phyloP scores from a whole-genome alignment of 139 green algal genomes.

The Chlamydomonas sp. region DNA sequence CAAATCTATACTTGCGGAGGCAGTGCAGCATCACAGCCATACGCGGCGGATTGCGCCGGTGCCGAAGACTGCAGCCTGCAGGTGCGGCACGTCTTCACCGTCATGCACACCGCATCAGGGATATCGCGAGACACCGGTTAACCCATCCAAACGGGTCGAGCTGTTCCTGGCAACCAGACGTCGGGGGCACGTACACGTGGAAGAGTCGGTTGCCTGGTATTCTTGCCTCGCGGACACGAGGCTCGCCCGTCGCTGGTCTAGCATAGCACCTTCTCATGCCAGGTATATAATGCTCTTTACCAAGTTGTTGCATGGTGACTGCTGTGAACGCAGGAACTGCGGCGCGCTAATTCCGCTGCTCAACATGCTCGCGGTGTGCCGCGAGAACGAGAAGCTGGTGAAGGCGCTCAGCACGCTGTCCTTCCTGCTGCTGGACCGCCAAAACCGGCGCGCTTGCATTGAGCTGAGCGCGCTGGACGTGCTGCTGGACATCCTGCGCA shows the following conservation, averaged over 20 bases:
- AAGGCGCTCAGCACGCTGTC: conserved; percentile 21
- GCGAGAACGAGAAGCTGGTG: neutral
- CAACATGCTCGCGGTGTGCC: conserved; percentile 28
- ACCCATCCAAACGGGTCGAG: no score
- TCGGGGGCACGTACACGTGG: no score
- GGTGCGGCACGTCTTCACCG: neutral
- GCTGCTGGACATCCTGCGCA: conserved; percentile 30
- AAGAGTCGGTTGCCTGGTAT: no score
- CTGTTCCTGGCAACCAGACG: no score
- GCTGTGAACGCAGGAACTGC: conserved; percentile 33
- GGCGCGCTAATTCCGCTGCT: conserved; percentile 36
- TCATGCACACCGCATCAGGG: neutral
- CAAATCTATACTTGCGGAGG: conserved; percentile 16
- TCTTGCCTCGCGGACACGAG: no score
- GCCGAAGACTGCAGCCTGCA: conserved; percentile 16
- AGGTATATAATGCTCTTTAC: neutral
- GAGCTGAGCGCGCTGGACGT: conserved; percentile 34
- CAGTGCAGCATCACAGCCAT: neutral
- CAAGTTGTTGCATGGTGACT: neutral
- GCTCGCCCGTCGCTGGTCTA: neutral
- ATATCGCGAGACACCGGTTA: neutral
- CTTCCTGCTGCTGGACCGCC: conserved; percentile 45
- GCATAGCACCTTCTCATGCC: neutral
- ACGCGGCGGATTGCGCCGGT: neutral
- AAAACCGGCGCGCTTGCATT: conserved; percentile 23